A percentile compares a stretch with the other conserved stretches of the same genome.
Conservation (phyloP, 305 asterid genomes). For the Stenogyne calaminthoides region DNA sequence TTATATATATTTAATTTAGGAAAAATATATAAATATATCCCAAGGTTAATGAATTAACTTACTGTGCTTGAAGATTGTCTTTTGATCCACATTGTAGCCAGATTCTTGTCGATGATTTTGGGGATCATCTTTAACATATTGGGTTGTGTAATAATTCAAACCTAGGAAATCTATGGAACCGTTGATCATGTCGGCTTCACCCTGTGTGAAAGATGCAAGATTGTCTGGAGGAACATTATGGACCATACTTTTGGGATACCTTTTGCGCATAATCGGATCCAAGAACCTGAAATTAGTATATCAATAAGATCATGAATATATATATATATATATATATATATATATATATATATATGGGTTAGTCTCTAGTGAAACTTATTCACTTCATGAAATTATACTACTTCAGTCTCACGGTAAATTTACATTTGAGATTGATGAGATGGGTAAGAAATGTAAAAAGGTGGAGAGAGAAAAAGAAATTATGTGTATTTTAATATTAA, state of each 20-base stretch:
- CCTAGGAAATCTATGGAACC: conserved; percentile 24
- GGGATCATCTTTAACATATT: background rate
- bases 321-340: too few species aligned
- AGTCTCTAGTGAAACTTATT: too few species aligned
- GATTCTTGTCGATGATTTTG: background rate
- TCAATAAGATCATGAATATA: too few species aligned
- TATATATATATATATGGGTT: too few species aligned
- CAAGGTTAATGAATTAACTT: background rate
- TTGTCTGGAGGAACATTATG: background rate
- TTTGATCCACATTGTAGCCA: conserved; percentile 14
- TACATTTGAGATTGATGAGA: too few species aligned
- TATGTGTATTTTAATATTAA: too few species aligned
- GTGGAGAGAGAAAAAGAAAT: too few species aligned
- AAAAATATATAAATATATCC: too few species aligned
- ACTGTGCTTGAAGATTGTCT: background rate
- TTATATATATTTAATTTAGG: too few species aligned
- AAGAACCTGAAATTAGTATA: conserved; percentile 12
- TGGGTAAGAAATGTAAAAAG: too few species aligned
- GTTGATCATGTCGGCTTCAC: background rate
- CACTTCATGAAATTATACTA: too few species aligned
- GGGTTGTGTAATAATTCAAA: conserved; percentile 16
- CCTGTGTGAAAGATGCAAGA: background rate
- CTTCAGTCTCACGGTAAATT: too few species aligned
- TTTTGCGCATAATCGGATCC: background rate
- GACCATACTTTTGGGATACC: conserved; percentile 9